Percentiles rank a stretch among this genome's conserved stretches.
phyloP scores from a whole-genome alignment of 331 rosid species.

The Telfairia occidentalis region DNA sequence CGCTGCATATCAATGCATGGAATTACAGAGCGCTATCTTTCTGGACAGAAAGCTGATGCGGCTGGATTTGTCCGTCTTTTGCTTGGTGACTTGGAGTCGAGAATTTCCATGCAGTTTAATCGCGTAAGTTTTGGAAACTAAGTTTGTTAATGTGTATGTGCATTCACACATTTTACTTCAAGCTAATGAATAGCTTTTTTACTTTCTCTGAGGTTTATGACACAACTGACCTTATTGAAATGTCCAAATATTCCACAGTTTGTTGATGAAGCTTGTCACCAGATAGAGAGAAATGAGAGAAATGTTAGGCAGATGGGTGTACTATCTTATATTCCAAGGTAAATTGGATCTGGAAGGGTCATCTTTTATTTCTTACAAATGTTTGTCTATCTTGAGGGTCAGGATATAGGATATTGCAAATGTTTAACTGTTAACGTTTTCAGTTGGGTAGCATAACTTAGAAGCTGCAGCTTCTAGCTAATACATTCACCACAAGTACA shows the following conservation, averaged over 20 bases:
- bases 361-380: constrained; percentile 8
- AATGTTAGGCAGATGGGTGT: constrained; percentile 76
- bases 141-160: background rate
- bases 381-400: background rate
- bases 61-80: constrained; percentile 86
- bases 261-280: constrained; percentile 90
- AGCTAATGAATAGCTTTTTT: background rate
- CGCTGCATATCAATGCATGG: constrained; percentile 99
- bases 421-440: background rate
- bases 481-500: background rate
- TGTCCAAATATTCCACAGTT: constrained; percentile 40
- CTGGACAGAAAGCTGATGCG: constrained; percentile 86
- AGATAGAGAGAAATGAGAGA: constrained; percentile 84
- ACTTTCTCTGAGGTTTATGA: constrained; percentile 3
- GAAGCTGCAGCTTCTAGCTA: background rate
- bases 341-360: constrained; percentile 17
- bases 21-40: constrained; percentile 86
- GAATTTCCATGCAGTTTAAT: constrained; percentile 63
- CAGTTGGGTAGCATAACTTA: background rate
- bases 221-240: constrained; percentile 13
- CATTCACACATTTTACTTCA: constrained; percentile 12
- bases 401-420: background rate
- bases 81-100: constrained; percentile 82
- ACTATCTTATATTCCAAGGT: constrained; percentile 85
- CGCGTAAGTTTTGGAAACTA: constrained; percentile 44